A percentile compares a stretch with the other conserved stretches of the same genome.
phyloP scores from a whole-genome alignment of 768 basidiomycete species.

The Sistotremastrum suecicum region DNA sequence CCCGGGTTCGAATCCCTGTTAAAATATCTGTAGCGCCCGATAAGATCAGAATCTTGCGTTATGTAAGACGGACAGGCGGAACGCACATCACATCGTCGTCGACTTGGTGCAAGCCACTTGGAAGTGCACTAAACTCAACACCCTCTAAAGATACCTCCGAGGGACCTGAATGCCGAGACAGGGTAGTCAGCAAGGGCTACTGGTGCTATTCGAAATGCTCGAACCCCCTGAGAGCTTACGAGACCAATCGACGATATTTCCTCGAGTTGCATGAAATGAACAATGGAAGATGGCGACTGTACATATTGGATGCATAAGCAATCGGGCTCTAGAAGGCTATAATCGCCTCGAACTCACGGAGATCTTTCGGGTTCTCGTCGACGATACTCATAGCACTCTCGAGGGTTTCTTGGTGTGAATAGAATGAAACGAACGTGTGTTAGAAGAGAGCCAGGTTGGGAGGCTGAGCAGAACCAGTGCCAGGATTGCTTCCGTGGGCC shows the following conservation, averaged over 20 bases:
- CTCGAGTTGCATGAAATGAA: constrained; percentile 73
- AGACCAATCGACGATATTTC: constrained; percentile 71
- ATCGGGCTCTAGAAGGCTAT: no score
- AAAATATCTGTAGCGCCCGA: constrained; percentile 40
- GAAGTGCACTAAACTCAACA: constrained; percentile 70
- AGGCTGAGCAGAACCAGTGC: no score
- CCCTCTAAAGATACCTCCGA: constrained; percentile 52
- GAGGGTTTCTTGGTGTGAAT: no score
- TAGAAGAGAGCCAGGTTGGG: no score
- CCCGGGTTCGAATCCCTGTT: constrained; percentile 55
- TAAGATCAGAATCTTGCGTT: constrained; percentile 1
- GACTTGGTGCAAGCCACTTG: constrained; percentile 69
- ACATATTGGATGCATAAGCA: background rate
- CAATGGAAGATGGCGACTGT: constrained; percentile 74
- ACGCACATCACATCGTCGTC: constrained; percentile 70
- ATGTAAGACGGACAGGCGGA: background rate
- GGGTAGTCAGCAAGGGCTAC: background rate
- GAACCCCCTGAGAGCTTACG: constrained; percentile 55
- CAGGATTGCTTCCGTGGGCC: no score
- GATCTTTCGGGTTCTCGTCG: no score
- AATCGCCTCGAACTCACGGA: no score
- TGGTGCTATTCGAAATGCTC: constrained; percentile 6
- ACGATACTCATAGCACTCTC: no score
- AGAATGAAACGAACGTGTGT: no score
- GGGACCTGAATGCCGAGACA: background rate